A percentile compares a stretch with the other conserved stretches of the same genome.
Conservation (phyloP, 2,329 filamentous ascomycete genomes). For the Sphaerulina populicola region DNA sequence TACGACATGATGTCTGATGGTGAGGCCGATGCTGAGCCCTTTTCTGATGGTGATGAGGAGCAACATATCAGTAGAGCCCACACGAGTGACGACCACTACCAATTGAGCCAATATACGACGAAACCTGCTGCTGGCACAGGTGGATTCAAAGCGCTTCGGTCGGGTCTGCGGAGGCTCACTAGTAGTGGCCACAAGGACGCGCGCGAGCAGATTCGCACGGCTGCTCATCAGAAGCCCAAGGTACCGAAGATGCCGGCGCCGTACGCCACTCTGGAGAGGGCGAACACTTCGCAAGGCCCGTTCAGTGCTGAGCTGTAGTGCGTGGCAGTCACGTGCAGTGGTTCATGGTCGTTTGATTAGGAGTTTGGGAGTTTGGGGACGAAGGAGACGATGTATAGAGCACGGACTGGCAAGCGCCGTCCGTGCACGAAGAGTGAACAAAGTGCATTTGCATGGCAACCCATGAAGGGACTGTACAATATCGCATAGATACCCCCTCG, state of each 20-base stretch:
- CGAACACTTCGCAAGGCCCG: slow-evolving; percentile 18
- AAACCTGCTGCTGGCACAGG: slow-evolving; percentile 24
- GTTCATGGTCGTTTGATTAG: neutral
- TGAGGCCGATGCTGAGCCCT: slow-evolving; percentile 58
- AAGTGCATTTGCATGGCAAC: neutral
- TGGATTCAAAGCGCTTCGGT: slow-evolving; percentile 43
- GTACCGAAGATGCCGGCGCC: slow-evolving; percentile 44
- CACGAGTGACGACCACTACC: slow-evolving; percentile 24
- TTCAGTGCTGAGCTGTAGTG: slow-evolving; percentile 30
- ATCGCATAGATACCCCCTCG: neutral
- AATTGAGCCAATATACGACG: slow-evolving; percentile 16
- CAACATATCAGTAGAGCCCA: slow-evolving; percentile 42
- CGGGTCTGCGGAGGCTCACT: slow-evolving; percentile 55
- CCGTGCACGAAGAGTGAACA: neutral
- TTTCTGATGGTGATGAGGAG: slow-evolving; percentile 75
- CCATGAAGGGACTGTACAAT: neutral
- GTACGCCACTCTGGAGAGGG: slow-evolving; percentile 21
- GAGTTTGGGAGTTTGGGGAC: neutral
- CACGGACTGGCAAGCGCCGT: neutral
- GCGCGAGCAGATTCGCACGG: slow-evolving; percentile 33
- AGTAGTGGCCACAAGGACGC: slow-evolving; percentile 37
- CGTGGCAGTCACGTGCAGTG: neutral
- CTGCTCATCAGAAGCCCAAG: slow-evolving; percentile 35
- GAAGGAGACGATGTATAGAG: neutral
- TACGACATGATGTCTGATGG: slow-evolving; percentile 65